A percentile compares a stretch with the other conserved stretches of the same genome.
Conservation (phyloP, 2,329 filamentous ascomycete species). For the Fusarium praegraminearum region DNA sequence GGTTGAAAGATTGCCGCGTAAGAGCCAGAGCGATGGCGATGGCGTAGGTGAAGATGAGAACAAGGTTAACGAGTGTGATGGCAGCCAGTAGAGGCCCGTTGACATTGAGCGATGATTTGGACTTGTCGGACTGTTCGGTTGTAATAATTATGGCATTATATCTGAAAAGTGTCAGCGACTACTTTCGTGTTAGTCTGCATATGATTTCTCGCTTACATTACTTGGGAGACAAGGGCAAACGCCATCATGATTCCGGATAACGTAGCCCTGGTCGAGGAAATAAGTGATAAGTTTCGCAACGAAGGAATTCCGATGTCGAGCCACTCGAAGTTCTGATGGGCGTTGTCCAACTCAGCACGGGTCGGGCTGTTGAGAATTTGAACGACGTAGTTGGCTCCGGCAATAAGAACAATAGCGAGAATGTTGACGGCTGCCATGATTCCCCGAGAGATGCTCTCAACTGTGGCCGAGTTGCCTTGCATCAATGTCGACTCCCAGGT, state of each 20-base stretch:
- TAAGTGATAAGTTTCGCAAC: slow-evolving; percentile 60
- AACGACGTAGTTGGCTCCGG: slow-evolving; percentile 65
- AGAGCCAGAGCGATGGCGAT: slow-evolving; percentile 56
- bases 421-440: slow-evolving; percentile 61
- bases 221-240: slow-evolving; percentile 59
- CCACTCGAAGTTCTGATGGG: slow-evolving; percentile 61
- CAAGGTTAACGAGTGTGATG: slow-evolving; percentile 57
- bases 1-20: slow-evolving; percentile 53
- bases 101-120: slow-evolving; percentile 51
- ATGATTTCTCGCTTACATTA: slow-evolving; percentile 59
- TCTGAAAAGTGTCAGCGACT: slow-evolving; percentile 48
- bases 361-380: slow-evolving; percentile 68
- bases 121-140: slow-evolving; percentile 42
- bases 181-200: background rate
- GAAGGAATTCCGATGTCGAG: slow-evolving; percentile 67
- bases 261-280: slow-evolving; percentile 56
- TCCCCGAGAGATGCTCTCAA: slow-evolving; percentile 55
- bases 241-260: slow-evolving; percentile 57
- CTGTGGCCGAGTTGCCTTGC: slow-evolving; percentile 54
- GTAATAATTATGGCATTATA: slow-evolving; percentile 66
- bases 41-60: slow-evolving; percentile 58
- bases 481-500: slow-evolving; percentile 55
- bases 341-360: slow-evolving; percentile 60
- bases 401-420: slow-evolving; percentile 58
- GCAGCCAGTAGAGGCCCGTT: slow-evolving; percentile 55